Base-by-base conservation (phyloP, 2,329 filamentous ascomycete genomes). In the Neopestalotiopsis rosae region DNA sequence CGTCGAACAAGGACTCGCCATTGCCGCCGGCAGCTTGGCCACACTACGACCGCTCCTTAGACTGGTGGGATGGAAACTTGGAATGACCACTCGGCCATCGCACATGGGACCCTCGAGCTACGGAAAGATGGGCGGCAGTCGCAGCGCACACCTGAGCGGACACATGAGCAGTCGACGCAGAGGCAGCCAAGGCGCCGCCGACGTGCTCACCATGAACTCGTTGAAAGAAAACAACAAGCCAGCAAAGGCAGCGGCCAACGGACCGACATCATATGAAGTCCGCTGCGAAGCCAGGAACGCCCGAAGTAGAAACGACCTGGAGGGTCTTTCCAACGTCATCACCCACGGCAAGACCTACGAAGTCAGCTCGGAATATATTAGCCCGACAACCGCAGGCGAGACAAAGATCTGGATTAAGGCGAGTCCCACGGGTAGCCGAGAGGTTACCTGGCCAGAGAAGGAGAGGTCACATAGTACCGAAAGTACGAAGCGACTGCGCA, bases 1-100 rank as follows among this genome's bases (percentile, higher is more conserved):
- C 0, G 76, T 82, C 6, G 86, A 87, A 67, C 78, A 82, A 52
- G 83, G 82, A 14, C 78, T 87, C 1, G 83, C 84, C 61, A 82
- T 87, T 70, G 81, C 81, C 5, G 85, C 85, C 6, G 83, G 82
- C 14, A 81, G 81, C 28, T 79, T 85, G 6, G 82, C 84, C 4
- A 86, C 84, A 0, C 76, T 87, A 4, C 82, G 83, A 0, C 85
- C 85, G 0, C 77, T 87, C 5, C 20, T 61, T n/a, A 40, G 52
- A 32, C 49, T 66, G 13, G 30, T 66, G 13, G 63, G 63, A 12
- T 66, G 49, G 42, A 66, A 66, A 24, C 63, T 66, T 13, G 63
- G 63, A 10, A 30, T 66, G 28, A 66, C 63, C 1, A 66, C 24
- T 4, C 14, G 49, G 13, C 63, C 63, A 32, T 66, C 63, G 12